Percentiles rank a stretch among this genome's conserved stretches.
phyloP scores from a whole-genome alignment of 805 yeast genomes.

The Metschnikowia similis region DNA sequence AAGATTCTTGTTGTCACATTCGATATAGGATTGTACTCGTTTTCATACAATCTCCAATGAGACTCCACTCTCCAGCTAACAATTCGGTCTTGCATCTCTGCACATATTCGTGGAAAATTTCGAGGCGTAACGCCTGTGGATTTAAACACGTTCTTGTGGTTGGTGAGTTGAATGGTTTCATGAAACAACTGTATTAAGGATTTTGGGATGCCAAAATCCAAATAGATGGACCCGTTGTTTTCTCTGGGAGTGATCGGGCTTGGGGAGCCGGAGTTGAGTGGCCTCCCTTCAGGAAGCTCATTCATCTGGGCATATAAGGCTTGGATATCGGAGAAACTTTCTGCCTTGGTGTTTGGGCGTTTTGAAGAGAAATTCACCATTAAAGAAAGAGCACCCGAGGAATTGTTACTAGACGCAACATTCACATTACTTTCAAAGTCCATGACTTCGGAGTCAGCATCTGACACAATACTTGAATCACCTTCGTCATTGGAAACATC shows the following conservation, averaged over 20 bases:
- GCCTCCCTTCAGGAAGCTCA: background rate
- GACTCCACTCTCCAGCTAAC: slow-evolving; percentile 41
- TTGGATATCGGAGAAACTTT: slow-evolving; percentile 1
- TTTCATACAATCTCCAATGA: slow-evolving; percentile 37
- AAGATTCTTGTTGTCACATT: slow-evolving; percentile 18
- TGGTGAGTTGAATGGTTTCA: slow-evolving; percentile 44
- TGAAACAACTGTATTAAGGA: slow-evolving; percentile 44
- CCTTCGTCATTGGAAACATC: background rate
- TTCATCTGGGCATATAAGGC: background rate
- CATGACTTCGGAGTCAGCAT: slow-evolving; percentile 14
- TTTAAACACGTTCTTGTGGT: slow-evolving; percentile 47
- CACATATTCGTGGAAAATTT: slow-evolving; percentile 52
- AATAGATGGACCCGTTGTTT: slow-evolving; percentile 28
- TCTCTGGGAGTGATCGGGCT: slow-evolving; percentile 10
- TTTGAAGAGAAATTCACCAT: slow-evolving; percentile 22
- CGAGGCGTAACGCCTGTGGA: slow-evolving; percentile 41
- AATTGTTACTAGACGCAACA: slow-evolving; percentile 12
- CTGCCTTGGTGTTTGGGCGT: background rate
- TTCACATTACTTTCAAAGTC: slow-evolving; percentile 12
- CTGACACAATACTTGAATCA: slow-evolving; percentile 7
- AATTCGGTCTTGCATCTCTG: slow-evolving; percentile 50
- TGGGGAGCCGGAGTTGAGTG: background rate
- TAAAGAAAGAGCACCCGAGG: slow-evolving; percentile 19
- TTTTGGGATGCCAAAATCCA: slow-evolving; percentile 47
- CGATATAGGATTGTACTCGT: slow-evolving; percentile 16